Evolutionary conservation across 352 stramenopile species (phyloP).

Genomic region (Phytophthora multivora): DNA sequence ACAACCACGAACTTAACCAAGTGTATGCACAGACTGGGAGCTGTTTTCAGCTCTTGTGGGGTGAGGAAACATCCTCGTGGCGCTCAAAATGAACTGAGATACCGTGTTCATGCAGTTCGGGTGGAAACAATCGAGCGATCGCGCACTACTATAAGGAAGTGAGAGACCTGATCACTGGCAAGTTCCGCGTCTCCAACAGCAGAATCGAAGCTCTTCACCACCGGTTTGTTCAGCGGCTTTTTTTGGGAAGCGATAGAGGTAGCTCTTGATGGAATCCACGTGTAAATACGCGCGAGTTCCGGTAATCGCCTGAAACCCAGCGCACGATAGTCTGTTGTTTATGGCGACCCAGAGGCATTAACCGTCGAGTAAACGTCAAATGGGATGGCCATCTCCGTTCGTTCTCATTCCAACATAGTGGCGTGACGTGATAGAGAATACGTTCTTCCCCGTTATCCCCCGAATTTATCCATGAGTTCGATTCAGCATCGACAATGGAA

Average conservation of each 20-base stretch:
- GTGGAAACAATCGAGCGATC: too few species aligned
- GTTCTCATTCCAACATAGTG: background rate
- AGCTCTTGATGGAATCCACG: background rate
- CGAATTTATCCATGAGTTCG: background rate
- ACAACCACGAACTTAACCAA: constrained; percentile 3
- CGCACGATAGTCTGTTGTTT: background rate
- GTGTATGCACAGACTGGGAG: constrained; percentile 3
- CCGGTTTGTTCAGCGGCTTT: background rate
- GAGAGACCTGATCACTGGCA: background rate
- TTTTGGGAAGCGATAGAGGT: background rate
- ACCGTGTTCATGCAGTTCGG: background rate
- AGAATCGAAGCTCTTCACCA: background rate
- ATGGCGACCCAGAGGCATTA: background rate
- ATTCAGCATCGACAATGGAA: background rate
- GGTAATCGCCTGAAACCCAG: too few species aligned
- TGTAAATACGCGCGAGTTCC: background rate
- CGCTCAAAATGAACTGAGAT: background rate
- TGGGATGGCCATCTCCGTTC: background rate
- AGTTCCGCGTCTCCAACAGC: background rate
- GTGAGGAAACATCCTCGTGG: background rate
- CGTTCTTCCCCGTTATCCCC: background rate
- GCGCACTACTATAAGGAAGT: background rate
- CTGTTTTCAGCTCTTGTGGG: background rate
- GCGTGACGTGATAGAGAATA: background rate
- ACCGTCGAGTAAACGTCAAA: background rate